Conservation (phyloP, 441 rosid genomes). For the Pelargonium myrrhifolium region DNA sequence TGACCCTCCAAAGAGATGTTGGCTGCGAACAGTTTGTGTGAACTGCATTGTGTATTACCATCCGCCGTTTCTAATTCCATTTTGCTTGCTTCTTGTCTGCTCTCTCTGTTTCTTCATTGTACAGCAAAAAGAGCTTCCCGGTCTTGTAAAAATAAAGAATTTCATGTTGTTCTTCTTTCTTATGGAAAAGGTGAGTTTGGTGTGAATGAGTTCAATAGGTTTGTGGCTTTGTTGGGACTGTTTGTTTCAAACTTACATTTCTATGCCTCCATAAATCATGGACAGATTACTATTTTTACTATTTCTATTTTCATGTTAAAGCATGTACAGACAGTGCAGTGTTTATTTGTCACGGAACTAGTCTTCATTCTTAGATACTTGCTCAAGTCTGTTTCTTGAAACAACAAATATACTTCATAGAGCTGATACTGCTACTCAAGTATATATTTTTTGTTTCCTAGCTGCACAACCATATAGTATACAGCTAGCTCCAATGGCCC, state of each 20-base stretch:
- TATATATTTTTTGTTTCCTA: too few species aligned
- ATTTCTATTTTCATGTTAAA: too few species aligned
- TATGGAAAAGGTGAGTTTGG: slow-evolving; percentile 1
- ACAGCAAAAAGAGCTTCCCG: too few species aligned
- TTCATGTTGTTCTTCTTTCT: background rate
- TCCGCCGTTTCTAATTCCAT: background rate
- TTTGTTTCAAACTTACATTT: background rate
- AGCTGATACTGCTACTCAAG: too few species aligned
- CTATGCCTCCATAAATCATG: background rate
- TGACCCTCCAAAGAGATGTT: background rate
- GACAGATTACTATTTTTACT: background rate
- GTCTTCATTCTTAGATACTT: too few species aligned
- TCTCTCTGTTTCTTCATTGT: background rate
- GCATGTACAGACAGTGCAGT: too few species aligned
- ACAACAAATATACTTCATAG: too few species aligned
- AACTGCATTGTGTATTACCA: background rate
- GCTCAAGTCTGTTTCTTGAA: too few species aligned
- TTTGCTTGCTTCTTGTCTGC: background rate
- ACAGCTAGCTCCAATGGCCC: background rate
- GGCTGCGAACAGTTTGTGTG: background rate
- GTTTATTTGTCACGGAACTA: too few species aligned
- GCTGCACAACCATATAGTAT: too few species aligned
- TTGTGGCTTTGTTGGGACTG: slow-evolving; percentile 6
- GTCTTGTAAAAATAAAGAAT: background rate
- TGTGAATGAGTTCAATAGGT: slow-evolving; percentile 1